These are phyloP conservation scores for Coix lacrymajobi DNA, from an alignment of 176 grass and related monocot species.

Conservation along the genomic window DNA sequence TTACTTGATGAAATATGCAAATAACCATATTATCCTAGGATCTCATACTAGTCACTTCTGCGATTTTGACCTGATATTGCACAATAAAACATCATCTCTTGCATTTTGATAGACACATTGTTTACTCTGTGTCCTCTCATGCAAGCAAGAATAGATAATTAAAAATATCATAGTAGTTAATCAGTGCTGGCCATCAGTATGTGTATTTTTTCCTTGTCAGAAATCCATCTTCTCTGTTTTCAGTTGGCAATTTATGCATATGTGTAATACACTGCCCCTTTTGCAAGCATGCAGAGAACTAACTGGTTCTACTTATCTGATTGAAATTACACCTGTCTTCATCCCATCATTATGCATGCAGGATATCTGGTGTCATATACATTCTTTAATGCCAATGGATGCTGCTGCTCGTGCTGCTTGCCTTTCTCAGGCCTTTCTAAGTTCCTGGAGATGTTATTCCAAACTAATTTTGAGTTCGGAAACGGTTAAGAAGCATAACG, in stretches of 20 bases:
- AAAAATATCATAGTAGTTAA: no score
- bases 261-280: neutral
- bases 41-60: no score
- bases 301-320: neutral
- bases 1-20: no score
- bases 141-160: no score
- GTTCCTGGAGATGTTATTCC: neutral
- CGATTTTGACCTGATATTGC: no score
- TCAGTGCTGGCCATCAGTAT: no score
- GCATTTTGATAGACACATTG: no score
- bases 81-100: no score
- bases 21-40: no score
- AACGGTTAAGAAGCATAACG: neutral
- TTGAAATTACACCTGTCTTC: neutral
- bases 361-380: neutral
- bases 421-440: neutral
- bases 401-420: neutral
- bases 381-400: neutral
- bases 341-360: neutral
- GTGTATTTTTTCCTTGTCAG: no score
- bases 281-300: neutral
- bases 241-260: neutral
- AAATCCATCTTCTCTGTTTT: neutral
- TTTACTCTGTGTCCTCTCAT: no score
- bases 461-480: neutral